A percentile compares a stretch with the other conserved stretches of the same genome.
phyloP scores from a whole-genome alignment of 441 rosid genomes.

The Pelargonium exstipulatum region DNA sequence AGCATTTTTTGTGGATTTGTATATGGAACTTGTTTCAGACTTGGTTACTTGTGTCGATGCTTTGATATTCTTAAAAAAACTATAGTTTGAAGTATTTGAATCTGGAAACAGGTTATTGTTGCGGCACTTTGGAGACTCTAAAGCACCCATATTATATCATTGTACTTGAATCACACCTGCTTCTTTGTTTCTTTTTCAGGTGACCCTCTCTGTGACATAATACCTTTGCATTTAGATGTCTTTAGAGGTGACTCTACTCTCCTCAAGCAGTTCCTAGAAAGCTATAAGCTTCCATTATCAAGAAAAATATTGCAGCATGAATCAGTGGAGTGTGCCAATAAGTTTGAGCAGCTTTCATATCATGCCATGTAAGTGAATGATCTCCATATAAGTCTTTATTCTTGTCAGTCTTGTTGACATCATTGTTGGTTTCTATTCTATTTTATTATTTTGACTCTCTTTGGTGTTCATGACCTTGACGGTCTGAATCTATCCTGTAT shows the following conservation, averaged over 20 bases:
- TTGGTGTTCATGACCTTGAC: not conserved
- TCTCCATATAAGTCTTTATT: not conserved
- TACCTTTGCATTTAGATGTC: constrained; percentile 78
- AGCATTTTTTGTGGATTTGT: not conserved
- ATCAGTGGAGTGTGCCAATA: constrained; percentile 28
- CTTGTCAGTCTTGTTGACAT: constrained; percentile 2
- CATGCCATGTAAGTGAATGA: constrained; percentile 68
- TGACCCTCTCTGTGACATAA: constrained; percentile 72
- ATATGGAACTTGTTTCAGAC: not conserved
- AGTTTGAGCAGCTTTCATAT: constrained; percentile 58
- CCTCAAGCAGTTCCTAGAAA: constrained; percentile 56
- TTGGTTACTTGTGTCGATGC: not conserved
- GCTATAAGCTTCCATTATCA: constrained; percentile 66
- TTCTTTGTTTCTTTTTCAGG: constrained; percentile 46
- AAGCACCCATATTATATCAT: not conserved
- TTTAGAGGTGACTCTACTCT: constrained; percentile 72
- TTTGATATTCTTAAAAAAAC: not conserved
- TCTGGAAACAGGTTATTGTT: not conserved
- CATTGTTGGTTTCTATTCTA: not conserved
- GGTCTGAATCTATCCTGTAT: not conserved
- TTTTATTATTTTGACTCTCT: not conserved
- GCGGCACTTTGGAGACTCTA: not conserved
- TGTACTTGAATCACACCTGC: not conserved
- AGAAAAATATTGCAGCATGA: constrained; percentile 28
- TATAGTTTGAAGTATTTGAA: not conserved